Percentiles rank a stretch among this genome's conserved stretches.
These are phyloP conservation scores for Talaromyces adpressus DNA, from an alignment of 495 filamentous ascomycete genomes.

Conservation along the genomic window DNA sequence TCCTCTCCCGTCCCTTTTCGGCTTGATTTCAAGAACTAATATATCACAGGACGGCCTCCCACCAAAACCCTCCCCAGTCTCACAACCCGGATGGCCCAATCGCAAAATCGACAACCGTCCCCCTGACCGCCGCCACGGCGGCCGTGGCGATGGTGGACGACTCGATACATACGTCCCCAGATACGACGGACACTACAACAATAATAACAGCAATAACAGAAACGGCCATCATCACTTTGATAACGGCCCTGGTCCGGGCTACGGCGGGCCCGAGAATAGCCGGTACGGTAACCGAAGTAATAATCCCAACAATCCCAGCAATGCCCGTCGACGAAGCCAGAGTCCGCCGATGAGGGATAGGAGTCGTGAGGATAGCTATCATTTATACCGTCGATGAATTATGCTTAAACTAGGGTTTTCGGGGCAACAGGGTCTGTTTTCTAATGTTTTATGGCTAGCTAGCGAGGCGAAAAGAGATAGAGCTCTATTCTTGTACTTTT, in stretches of 20 bases:
- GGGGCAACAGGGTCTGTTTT: background rate
- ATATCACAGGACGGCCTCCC: constrained; percentile 28
- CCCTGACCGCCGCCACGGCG: constrained; percentile 26
- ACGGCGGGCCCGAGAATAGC: background rate
- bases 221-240: constrained; percentile 3
- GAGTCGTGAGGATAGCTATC: constrained; percentile 9
- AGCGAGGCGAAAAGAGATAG: background rate
- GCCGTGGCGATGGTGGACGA: constrained; percentile 20
- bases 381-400: constrained; percentile 7
- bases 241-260: background rate
- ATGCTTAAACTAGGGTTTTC: background rate
- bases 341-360: constrained; percentile 28
- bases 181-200: constrained; percentile 21
- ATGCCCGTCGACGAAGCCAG: constrained; percentile 30
- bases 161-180: constrained; percentile 36
- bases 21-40: background rate
- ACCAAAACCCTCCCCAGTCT: constrained; percentile 26
- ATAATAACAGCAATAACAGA: background rate
- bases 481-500: background rate
- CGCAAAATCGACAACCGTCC: constrained; percentile 21
- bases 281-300: constrained; percentile 19
- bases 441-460: background rate
- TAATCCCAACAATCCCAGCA: constrained; percentile 11
- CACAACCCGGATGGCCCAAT: constrained; percentile 23
- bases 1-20: background rate